Evolutionary conservation across 768 basidiomycete species (phyloP).

Genomic region (Macrolepiota fuliginosa): DNA sequence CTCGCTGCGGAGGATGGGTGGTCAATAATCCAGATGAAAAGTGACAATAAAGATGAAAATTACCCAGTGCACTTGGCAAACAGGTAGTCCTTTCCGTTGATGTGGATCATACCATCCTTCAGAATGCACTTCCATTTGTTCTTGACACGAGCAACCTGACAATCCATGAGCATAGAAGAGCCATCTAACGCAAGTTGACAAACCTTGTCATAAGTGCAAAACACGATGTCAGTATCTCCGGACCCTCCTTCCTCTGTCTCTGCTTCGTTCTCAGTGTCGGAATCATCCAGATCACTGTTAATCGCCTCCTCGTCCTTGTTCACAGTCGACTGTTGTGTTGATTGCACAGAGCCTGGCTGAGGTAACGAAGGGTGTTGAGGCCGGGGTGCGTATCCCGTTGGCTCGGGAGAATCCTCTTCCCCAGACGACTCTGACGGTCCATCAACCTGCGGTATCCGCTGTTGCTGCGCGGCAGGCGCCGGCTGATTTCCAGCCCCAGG

Average conservation of each 20-base stretch:
- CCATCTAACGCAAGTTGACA: not conserved
- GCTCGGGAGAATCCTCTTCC: conserved; percentile 62
- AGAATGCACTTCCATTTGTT: conserved; percentile 99
- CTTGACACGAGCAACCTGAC: conserved; percentile 95
- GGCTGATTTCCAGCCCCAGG: conserved; percentile 11
- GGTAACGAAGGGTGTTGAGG: conserved; percentile 74
- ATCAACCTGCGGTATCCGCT: conserved; percentile 75
- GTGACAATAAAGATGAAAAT: conserved; percentile 23
- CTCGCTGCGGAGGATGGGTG: conserved; percentile 25
- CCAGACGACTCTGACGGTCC: conserved; percentile 74
- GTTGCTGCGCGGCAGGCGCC: conserved; percentile 23
- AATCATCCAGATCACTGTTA: conserved; percentile 95
- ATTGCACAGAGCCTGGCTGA: conserved; percentile 45
- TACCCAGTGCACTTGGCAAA: conserved; percentile 97
- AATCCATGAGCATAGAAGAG: not conserved
- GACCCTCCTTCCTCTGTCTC: conserved; percentile 76
- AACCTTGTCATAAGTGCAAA: conserved; percentile 99
- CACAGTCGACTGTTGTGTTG: conserved; percentile 29
- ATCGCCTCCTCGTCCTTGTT: conserved; percentile 74
- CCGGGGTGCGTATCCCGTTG: conserved; percentile 65
- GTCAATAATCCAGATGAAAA: conserved; percentile 2
- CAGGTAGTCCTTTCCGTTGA: conserved; percentile 96
- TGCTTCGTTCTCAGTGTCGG: conserved; percentile 83
- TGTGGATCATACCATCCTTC: conserved; percentile 96
- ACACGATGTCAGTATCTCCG: conserved; percentile 87